phyloP scores from a whole-genome alignment of 345 rosid genomes.

The Rubroshorea leprosula region DNA sequence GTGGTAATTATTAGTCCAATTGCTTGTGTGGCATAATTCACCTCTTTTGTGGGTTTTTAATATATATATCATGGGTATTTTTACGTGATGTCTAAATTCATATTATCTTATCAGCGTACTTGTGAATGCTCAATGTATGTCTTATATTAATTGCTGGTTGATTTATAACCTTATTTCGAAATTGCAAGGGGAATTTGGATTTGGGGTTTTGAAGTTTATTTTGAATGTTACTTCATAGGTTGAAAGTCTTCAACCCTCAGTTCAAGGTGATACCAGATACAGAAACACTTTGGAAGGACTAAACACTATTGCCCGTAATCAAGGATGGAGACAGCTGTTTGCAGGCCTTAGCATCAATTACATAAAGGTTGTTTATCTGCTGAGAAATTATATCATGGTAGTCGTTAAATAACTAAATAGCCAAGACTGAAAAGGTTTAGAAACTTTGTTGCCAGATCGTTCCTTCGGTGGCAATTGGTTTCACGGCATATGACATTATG shows the following conservation, averaged over 20 bases:
- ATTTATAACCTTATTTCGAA: too few relatives aligned
- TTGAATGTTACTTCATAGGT: slow-evolving; percentile 45
- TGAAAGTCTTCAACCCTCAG: slow-evolving; percentile 54
- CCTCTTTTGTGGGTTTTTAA: too few relatives aligned
- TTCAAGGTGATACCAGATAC: slow-evolving; percentile 46
- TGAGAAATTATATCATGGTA: too few relatives aligned
- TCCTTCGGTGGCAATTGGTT: slow-evolving; percentile 95
- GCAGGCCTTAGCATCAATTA: slow-evolving; percentile 96
- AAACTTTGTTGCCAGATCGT: slow-evolving; percentile 50
- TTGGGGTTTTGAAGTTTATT: background rate
- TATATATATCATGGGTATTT: too few relatives aligned
- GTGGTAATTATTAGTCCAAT: too few relatives aligned
- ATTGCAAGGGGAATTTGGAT: background rate
- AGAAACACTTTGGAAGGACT: slow-evolving; percentile 71
- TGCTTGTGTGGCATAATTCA: too few relatives aligned
- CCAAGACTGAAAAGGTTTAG: background rate
- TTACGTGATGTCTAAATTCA: too few relatives aligned
- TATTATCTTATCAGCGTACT: too few relatives aligned
- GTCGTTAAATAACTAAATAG: background rate
- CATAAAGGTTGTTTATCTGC: slow-evolving; percentile 52
- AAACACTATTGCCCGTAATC: slow-evolving; percentile 52
- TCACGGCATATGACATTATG: slow-evolving; percentile 81
- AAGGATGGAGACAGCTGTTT: slow-evolving; percentile 94
- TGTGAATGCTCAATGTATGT: too few relatives aligned
- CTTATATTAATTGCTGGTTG: too few relatives aligned